Percentiles rank a stretch among this genome's conserved stretches.
Conservation (phyloP, 2,329 filamentous ascomycete genomes). For the Chaetothyriales sp. region DNA sequence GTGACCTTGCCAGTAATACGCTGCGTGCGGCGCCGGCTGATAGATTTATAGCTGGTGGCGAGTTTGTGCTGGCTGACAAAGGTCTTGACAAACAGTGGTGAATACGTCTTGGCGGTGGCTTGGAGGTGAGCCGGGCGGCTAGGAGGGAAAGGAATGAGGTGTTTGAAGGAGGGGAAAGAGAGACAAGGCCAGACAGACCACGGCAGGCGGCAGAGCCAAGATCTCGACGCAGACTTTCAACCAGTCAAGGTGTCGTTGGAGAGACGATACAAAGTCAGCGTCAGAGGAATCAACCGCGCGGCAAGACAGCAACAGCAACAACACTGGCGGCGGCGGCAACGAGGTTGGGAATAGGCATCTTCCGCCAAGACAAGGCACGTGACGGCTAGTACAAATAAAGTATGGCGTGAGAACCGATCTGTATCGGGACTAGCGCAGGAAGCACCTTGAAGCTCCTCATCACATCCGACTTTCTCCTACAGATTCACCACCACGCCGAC, state of each 20-base stretch:
- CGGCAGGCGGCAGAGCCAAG: background rate
- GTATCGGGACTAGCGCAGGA: background rate
- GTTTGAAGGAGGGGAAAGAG: background rate
- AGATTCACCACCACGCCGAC: background rate
- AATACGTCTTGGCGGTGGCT: slow-evolving; percentile 51
- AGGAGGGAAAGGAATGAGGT: background rate
- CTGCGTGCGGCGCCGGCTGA: slow-evolving; percentile 28
- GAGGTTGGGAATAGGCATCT: background rate
- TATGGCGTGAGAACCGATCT: no score
- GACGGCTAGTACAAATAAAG: background rate
- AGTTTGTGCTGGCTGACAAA: slow-evolving; percentile 35
- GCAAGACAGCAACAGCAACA: background rate
- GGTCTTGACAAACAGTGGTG: slow-evolving; percentile 51
- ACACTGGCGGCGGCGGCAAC: background rate
- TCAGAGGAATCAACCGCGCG: slow-evolving; percentile 21
- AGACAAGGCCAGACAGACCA: background rate
- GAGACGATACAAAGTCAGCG: slow-evolving; percentile 23
- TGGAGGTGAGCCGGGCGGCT: slow-evolving; percentile 3
- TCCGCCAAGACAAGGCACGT: background rate
- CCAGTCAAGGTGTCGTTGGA: slow-evolving; percentile 49
- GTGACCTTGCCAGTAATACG: slow-evolving; percentile 17
- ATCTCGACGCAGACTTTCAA: slow-evolving; percentile 23
- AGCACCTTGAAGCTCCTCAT: background rate
- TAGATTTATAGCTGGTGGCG: slow-evolving; percentile 27
- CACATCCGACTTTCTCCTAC: background rate